Evolutionary conservation across 345 rosid genomes (phyloP).

Genomic region (Xanthoceras sorbifolium): DNA sequence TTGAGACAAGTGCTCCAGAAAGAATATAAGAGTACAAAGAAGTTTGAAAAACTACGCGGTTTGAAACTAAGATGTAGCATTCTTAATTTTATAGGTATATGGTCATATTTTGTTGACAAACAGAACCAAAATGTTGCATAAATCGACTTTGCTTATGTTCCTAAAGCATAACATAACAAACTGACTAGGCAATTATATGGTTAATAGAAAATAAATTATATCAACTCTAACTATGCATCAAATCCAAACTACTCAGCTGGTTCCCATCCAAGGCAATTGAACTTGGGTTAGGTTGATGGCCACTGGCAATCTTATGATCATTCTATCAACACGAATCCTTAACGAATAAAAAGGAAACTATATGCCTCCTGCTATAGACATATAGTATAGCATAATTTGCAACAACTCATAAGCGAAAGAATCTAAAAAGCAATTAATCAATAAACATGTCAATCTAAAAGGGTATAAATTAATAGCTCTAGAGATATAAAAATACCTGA

Average conservation of each 20-base stretch:
- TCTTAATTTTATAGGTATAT: not conserved
- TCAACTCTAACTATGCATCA: not conserved
- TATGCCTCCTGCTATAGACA: not conserved
- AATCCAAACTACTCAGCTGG: not conserved
- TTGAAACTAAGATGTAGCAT: not conserved
- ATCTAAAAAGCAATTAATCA: not conserved
- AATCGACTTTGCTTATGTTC: not conserved
- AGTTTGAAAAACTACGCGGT: not conserved
- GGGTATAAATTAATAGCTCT: not conserved
- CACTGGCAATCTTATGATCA: not conserved
- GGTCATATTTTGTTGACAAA: not conserved
- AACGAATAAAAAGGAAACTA: not conserved
- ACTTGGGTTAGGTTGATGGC: not conserved
- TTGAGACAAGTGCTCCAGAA: not conserved
- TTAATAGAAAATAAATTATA: not conserved
- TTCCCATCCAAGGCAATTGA: too few species aligned
- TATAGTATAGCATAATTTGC: not conserved
- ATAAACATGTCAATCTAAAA: not conserved
- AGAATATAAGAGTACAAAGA: not conserved
- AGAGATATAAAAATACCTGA: conserved; percentile 41
- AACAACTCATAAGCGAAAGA: not conserved
- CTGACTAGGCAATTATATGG: not conserved
- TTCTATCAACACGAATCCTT: not conserved
- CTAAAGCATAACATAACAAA: not conserved
- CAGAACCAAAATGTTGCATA: not conserved